phyloP scores from a whole-genome alignment of 352 stramenopile genomes.

The Phytophthora cactorum region DNA sequence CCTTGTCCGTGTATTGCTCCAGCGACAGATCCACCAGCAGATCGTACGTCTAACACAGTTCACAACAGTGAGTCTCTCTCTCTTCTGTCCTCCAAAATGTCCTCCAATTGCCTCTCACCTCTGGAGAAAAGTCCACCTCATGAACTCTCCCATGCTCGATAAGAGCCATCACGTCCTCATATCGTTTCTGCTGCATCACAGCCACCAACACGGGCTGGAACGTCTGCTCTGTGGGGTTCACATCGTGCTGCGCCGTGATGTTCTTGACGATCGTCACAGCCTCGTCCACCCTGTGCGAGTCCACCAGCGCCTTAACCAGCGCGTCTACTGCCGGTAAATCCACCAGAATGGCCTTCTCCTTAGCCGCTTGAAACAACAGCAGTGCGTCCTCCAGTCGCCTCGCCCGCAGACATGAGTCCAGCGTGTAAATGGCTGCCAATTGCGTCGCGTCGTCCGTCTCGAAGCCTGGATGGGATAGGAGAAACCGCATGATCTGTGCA shows the following conservation, averaged over 20 bases:
- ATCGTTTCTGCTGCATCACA: slow-evolving; percentile 58
- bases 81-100: neutral
- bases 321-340: slow-evolving; percentile 66
- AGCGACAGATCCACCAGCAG: slow-evolving; percentile 61
- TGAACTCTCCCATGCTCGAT: slow-evolving; percentile 58
- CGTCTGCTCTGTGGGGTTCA: slow-evolving; percentile 58
- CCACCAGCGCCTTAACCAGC: slow-evolving; percentile 52
- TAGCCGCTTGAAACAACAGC: slow-evolving; percentile 54
- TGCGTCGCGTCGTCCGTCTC: slow-evolving; percentile 67
- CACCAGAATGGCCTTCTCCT: slow-evolving; percentile 51
- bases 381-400: slow-evolving; percentile 56
- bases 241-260: slow-evolving; percentile 47
- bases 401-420: slow-evolving; percentile 64
- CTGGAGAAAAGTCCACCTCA: slow-evolving; percentile 57
- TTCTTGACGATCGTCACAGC: slow-evolving; percentile 49
- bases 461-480: slow-evolving; percentile 35
- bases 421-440: slow-evolving; percentile 69
- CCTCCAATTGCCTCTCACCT: slow-evolving; percentile 35
- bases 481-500: slow-evolving; percentile 42
- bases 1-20: slow-evolving; percentile 42
- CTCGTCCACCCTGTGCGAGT: slow-evolving; percentile 45
- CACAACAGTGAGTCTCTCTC: neutral
- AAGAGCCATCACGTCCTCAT: slow-evolving; percentile 51
- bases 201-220: slow-evolving; percentile 55
- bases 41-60: slow-evolving; percentile 61